Evolutionary conservation across 345 rosid species (phyloP).

Genomic region (Erucastrum elatum): DNA sequence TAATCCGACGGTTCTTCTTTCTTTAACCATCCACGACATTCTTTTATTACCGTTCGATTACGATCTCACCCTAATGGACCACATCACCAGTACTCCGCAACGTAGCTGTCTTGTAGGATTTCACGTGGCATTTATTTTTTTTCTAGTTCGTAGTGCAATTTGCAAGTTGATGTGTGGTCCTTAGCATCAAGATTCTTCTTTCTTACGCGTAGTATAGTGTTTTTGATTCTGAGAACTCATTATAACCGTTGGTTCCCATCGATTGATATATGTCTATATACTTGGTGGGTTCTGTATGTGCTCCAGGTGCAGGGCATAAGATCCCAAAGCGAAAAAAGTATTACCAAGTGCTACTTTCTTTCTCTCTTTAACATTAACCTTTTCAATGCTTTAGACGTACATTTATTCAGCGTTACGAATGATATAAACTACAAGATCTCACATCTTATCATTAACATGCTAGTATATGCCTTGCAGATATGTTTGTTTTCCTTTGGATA

Average conservation of each 20-base stretch:
- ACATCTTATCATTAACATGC: slow-evolving; percentile 13
- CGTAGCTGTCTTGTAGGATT: slow-evolving; percentile 42
- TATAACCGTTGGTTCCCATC: slow-evolving; percentile 28
- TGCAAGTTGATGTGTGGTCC: slow-evolving; percentile 35
- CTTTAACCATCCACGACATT: slow-evolving; percentile 10
- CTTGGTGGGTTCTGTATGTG: slow-evolving; percentile 18
- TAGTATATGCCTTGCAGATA: background rate
- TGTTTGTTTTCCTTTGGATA: background rate
- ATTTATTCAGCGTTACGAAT: slow-evolving; percentile 5
- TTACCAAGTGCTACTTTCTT: slow-evolving; percentile 25
- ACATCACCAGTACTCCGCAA: slow-evolving; percentile 36
- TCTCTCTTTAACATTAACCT: slow-evolving; percentile 2
- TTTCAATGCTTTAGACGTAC: slow-evolving; percentile 21
- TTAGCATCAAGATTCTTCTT: slow-evolving; percentile 37
- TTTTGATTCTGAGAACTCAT: slow-evolving; percentile 1
- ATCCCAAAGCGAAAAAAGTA: slow-evolving; percentile 20
- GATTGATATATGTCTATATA: slow-evolving; percentile 4
- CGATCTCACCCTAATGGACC: slow-evolving; percentile 32
- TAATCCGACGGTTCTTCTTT: slow-evolving; percentile 29
- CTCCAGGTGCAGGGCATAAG: slow-evolving; percentile 25
- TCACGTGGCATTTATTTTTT: slow-evolving; percentile 46
- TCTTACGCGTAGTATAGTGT: slow-evolving; percentile 25
- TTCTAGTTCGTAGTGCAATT: slow-evolving; percentile 29
- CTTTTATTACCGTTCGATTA: slow-evolving; percentile 20
- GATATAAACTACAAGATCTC: slow-evolving; percentile 13